Conservation (phyloP, 2,329 filamentous ascomycete genomes). For the Talaromyces sp. region DNA sequence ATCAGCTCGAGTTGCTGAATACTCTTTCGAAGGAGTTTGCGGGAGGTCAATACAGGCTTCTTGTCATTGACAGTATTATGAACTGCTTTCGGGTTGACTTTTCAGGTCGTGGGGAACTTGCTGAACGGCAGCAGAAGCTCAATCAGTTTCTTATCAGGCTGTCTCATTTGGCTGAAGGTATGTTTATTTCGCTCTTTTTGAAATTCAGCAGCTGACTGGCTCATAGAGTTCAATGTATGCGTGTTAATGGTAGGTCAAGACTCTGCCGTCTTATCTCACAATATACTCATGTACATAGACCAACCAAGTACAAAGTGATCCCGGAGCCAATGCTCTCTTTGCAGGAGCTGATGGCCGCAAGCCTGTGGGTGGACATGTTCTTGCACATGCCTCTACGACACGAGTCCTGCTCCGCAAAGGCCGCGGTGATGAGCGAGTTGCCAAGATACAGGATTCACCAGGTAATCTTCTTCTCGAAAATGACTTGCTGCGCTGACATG, state of each 20-base stretch:
- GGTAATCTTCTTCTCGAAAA: constrained; percentile 43
- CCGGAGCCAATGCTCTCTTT: constrained; percentile 65
- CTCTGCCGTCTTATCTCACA: not conserved
- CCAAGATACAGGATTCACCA: constrained; percentile 66
- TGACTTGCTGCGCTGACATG: constrained; percentile 4
- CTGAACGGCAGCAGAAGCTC: constrained; percentile 66
- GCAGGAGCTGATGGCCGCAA: constrained; percentile 66
- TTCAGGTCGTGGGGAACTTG: constrained; percentile 63
- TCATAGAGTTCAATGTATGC: constrained; percentile 62
- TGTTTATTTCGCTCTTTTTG: constrained; percentile 5
- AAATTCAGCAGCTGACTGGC: constrained; percentile 14
- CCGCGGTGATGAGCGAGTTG: constrained; percentile 66
- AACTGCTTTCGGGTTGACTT: constrained; percentile 67
- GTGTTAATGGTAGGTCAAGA: constrained; percentile 54
- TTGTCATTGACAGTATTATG: constrained; percentile 69
- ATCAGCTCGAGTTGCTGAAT: constrained; percentile 63
- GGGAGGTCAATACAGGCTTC: constrained; percentile 61
- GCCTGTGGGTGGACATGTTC: constrained; percentile 64
- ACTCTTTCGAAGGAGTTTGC: constrained; percentile 60
- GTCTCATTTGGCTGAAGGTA: constrained; percentile 62
- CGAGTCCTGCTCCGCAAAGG: constrained; percentile 65
- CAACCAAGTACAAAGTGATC: constrained; percentile 69
- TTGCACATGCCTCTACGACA: constrained; percentile 66
- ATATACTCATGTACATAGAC: constrained; percentile 44
- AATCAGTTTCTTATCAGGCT: constrained; percentile 63